Conservation (phyloP, 1,284 basidiomycete genomes). For the Mycosarcoma maydis region DNA sequence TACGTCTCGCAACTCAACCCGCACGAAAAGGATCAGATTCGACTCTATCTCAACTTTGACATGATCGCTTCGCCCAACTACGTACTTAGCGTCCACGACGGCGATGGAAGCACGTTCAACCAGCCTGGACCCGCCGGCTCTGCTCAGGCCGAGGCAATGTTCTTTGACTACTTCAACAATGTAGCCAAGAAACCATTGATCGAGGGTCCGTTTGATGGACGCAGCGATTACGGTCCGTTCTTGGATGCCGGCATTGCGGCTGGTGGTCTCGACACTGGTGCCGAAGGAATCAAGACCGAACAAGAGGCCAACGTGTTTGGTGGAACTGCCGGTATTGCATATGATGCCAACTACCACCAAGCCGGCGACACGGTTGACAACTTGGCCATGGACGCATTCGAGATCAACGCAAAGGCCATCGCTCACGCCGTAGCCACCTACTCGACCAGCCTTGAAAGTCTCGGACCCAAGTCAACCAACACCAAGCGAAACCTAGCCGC, state of each 20-base stretch:
- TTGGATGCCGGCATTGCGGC: conserved; percentile 39
- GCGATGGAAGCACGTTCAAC: conserved; percentile 32
- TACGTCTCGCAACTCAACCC: conserved; percentile 23
- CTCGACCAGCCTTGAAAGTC: conserved; percentile 18
- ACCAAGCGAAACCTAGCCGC: conserved; percentile 1
- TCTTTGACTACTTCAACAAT: conserved; percentile 33
- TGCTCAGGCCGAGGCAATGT: conserved; percentile 26
- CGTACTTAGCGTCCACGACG: conserved; percentile 33
- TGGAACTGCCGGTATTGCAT: conserved; percentile 23
- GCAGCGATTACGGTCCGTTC: conserved; percentile 40
- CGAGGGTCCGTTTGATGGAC: conserved; percentile 26
- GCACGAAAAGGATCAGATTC: conserved; percentile 27
- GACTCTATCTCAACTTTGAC: conserved; percentile 42
- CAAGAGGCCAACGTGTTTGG: conserved; percentile 36
- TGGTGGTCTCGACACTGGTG: conserved; percentile 39
- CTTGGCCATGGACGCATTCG: conserved; percentile 33
- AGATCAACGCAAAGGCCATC: conserved; percentile 40
- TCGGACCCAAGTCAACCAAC: conserved; percentile 12
- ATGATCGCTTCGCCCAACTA: conserved; percentile 48
- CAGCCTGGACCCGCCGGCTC: conserved; percentile 30
- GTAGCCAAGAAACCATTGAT: conserved; percentile 27
- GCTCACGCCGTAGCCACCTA: conserved; percentile 42
- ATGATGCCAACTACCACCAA: conserved; percentile 42
- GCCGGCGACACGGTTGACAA: conserved; percentile 31
- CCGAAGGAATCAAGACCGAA: conserved; percentile 38